Evolutionary conservation across 1,139 yeast genomes (phyloP).

Genomic region (Kodamaea derodonti): DNA sequence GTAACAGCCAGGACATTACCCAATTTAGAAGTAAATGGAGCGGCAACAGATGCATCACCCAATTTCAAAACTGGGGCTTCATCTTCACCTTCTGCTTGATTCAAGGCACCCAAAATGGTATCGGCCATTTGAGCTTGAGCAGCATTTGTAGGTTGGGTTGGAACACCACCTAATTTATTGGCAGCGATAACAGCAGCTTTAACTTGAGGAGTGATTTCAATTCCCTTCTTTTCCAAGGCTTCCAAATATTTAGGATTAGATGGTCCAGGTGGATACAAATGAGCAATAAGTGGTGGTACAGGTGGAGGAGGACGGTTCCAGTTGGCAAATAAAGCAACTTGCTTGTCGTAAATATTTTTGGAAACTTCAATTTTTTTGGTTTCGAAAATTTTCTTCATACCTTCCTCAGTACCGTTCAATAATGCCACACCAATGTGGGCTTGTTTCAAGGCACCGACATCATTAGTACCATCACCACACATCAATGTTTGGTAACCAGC

Average conservation of each 20-base stretch:
- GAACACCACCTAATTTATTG: conserved; percentile 31
- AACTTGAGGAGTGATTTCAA: conserved; percentile 66
- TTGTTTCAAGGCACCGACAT: conserved; percentile 98
- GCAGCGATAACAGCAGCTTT: conserved; percentile 53
- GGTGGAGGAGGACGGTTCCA: conserved; percentile 89
- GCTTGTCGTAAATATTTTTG: conserved; percentile 76
- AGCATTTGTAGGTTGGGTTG: conserved; percentile 29
- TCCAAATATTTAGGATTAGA: conserved; percentile 80
- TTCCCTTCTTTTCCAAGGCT: conserved; percentile 82
- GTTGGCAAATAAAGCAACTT: conserved; percentile 66
- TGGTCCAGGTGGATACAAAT: conserved; percentile 95
- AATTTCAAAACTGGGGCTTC: conserved; percentile 92
- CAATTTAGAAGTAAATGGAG: conserved; percentile 95
- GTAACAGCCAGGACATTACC: conserved; percentile 92
- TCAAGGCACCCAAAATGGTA: conserved; percentile 64
- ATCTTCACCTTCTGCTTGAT: conserved; percentile 67
- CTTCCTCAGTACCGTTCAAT: conserved; percentile 94
- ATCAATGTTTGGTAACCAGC: conserved; percentile 91
- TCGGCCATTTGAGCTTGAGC: conserved; percentile 62
- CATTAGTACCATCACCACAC: conserved; percentile 99
- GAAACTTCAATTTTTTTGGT: conserved; percentile 64
- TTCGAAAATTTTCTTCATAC: conserved; percentile 86
- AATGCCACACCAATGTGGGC: conserved; percentile 98
- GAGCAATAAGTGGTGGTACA: conserved; percentile 85
- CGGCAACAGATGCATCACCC: conserved; percentile 99